Base-by-base conservation (phyloP, 1,284 basidiomycete genomes). In the Naganishia sp. region DNA sequence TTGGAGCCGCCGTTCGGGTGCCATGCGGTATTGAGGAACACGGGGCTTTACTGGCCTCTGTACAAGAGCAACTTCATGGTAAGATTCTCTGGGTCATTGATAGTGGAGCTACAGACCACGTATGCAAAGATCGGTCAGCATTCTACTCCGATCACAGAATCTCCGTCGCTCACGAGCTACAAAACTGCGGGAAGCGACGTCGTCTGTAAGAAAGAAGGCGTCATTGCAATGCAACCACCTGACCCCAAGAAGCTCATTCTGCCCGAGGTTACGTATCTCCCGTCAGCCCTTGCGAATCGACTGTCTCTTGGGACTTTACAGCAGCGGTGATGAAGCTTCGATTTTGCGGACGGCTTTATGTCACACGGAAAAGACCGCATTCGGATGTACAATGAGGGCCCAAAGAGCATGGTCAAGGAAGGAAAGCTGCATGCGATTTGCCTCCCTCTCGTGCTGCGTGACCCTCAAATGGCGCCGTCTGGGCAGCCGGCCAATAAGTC, bases 1-100 rank as follows among this genome's bases (percentile, higher is more conserved):
- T 49, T n/a, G 53, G 52, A 23, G 42, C 63, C 10, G 43, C 36
- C 9, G 53, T 23, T 36, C 36, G n/a, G 39, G 44, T 64, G 11
- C 11, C 50, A 23, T 21, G 48, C 28, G 31, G n/a, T 2, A 42
- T 36, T 21, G 23, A 63, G 42, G 48, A 52, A 44, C 33, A 39
- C 36, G 50, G 50, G 2, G 33, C 60, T 4, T 10, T 55, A 18
- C 18, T 64, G 5, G 42, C 63, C 6, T 21, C 52, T 18, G 13
- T 55, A 49, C 50, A 43, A 13, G 7, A 33, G 3, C 18, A n/a
- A n/a, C 31, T 44, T 42, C 11, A 33, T 18, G 54, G 54, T 52
- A 64, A 43, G n/a, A 56, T 65, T 28, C 3, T 56, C 18, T 65
- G 63, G 54, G 23, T 56, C n/a, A 44, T 65, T 28, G 63, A 65